Conservation (phyloP, 2,329 filamentous ascomycete genomes). For the Fusarium sp. region DNA sequence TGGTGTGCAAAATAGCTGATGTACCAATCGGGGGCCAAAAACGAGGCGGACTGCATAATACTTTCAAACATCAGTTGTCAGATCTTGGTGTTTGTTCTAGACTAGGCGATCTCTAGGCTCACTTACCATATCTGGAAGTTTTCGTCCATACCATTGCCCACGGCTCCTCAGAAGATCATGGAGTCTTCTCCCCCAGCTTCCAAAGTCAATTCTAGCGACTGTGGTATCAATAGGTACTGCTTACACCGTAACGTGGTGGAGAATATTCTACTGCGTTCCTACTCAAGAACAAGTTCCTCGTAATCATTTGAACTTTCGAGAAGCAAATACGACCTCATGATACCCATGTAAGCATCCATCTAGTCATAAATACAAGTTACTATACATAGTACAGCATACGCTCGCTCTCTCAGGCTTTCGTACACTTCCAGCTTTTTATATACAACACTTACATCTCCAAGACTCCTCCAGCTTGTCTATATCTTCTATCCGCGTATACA, state of each 20-base stretch:
- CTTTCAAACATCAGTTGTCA: neutral
- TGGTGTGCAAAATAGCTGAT: neutral
- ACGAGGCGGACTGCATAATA: conserved; percentile 8
- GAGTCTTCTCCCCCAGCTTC: neutral
- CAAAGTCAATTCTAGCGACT: neutral
- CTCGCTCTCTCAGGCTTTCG: neutral
- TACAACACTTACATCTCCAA: conserved; percentile 42
- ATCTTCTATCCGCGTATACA: conserved; percentile 62
- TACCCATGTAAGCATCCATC: neutral
- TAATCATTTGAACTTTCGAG: conserved; percentile 10
- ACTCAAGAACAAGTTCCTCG: too few species aligned
- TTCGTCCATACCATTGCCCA: neutral
- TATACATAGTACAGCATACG: conserved; percentile 23
- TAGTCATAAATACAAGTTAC: conserved; percentile 22
- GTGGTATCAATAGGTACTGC: too few species aligned
- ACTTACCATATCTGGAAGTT: neutral
- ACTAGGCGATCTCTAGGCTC: neutral
- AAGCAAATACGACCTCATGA: neutral
- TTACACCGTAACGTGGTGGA: neutral
- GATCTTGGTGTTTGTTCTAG: neutral
- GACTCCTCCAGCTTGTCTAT: conserved; percentile 56
- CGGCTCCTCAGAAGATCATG: neutral
- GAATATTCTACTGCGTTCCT: neutral
- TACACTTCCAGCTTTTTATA: conserved; percentile 8
- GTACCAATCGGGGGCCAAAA: neutral